phyloP scores from a whole-genome alignment of 225 moss, liverwort and hornwort genomes.

The Marchantia polymorpha region DNA sequence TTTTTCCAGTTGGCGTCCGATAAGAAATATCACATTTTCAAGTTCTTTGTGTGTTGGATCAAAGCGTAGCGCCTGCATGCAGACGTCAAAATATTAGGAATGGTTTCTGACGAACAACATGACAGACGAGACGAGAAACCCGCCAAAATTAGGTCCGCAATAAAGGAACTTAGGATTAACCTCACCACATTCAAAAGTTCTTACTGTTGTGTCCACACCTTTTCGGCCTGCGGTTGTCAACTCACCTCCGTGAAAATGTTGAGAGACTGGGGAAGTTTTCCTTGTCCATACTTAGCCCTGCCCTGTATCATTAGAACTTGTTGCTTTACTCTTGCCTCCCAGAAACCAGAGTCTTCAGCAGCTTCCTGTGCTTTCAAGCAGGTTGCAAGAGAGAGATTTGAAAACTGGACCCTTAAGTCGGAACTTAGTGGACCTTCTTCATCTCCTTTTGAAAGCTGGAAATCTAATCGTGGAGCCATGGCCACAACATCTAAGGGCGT shows the following conservation, averaged over 20 bases:
- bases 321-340: constrained; percentile 30
- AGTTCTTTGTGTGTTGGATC: constrained; percentile 6
- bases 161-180: no score
- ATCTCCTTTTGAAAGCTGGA: background rate
- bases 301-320: constrained; percentile 26
- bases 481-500: background rate
- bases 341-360: constrained; percentile 27
- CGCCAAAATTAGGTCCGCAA: no score
- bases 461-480: background rate
- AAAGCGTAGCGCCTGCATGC: constrained; percentile 1
- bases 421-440: background rate
- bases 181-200: no score
- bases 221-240: background rate
- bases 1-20: background rate
- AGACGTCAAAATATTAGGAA: background rate
- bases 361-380: constrained; percentile 33
- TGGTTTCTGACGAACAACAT: no score
- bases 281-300: constrained; percentile 20
- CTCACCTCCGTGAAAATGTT: constrained; percentile 24
- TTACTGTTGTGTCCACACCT: no score
- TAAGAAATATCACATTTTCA: background rate
- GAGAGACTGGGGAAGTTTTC: constrained; percentile 23
- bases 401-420: background rate
- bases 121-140: no score
- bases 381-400: constrained; percentile 19